phyloP scores from a whole-genome alignment of 177 flowering plant genomes.

The Vitis hybrid region DNA sequence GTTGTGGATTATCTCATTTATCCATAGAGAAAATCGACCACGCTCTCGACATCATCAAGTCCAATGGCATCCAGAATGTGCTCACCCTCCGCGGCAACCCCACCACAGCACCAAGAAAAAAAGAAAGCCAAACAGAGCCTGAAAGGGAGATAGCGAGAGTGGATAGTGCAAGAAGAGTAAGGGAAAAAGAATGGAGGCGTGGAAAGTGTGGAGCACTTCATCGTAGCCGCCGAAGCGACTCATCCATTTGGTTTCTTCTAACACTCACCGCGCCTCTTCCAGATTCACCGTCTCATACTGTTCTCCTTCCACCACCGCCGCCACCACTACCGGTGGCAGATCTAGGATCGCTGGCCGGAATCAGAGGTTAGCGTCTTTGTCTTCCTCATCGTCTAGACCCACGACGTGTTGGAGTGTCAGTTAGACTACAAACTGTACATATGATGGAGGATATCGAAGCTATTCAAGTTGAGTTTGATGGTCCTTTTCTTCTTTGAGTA shows the following conservation, averaged over 20 bases:
- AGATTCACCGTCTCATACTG: conserved; percentile 8
- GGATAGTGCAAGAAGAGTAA: background rate
- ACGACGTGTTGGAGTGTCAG: conserved; percentile 25
- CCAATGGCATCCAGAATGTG: no score
- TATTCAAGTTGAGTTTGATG: conserved; percentile 40
- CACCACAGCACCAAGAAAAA: no score
- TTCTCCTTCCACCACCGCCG: conserved; percentile 28
- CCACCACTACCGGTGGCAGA: conserved; percentile 7
- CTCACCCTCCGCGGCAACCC: no score
- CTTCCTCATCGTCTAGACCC: conserved; percentile 22
- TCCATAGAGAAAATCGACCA: no score
- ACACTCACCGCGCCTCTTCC: conserved; percentile 19
- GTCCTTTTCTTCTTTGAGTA: conserved; percentile 25
- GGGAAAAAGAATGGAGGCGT: conserved; percentile 33
- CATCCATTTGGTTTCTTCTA: conserved; percentile 22
- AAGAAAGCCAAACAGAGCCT: background rate
- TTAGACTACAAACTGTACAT: conserved; percentile 36
- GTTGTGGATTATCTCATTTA: no score
- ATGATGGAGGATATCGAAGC: conserved; percentile 42
- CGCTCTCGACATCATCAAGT: no score
- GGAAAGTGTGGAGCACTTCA: conserved; percentile 29
- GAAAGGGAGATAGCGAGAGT: background rate
- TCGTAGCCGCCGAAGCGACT: conserved; percentile 24
- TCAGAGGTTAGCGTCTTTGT: conserved; percentile 25
- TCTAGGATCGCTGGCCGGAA: conserved; percentile 10